These are phyloP conservation scores for Borovskyia barvae DNA, from an alignment of 208 protist genomes.

Conservation along the genomic window DNA sequence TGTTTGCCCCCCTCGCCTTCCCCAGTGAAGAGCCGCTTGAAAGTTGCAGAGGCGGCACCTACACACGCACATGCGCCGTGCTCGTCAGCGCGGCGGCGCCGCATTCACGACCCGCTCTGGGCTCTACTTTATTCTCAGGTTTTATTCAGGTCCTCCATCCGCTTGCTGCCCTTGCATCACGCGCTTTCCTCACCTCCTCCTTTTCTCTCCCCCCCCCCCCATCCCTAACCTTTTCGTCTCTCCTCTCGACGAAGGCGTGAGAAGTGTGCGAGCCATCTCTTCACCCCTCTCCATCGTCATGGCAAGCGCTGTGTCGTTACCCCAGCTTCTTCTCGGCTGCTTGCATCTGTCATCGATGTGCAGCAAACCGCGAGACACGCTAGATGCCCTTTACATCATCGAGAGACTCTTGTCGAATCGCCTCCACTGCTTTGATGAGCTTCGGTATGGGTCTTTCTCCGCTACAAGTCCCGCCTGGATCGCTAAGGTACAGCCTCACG, in stretches of 20 bases:
- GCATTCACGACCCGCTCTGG: no score
- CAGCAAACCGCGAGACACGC: no score
- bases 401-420: slow-evolving; percentile 18
- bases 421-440: not conserved
- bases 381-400: slow-evolving; percentile 5
- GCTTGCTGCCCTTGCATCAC: no score
- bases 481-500: slow-evolving; percentile 9
- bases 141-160: no score
- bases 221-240: not conserved
- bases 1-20: no score
- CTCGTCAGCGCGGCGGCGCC: no score
- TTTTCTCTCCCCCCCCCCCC: not conserved
- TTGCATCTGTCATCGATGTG: slow-evolving; percentile 3
- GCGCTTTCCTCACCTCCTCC: not conserved
- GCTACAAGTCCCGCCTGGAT: slow-evolving; percentile 19
- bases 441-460: slow-evolving; percentile 13
- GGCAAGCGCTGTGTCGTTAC: not conserved
- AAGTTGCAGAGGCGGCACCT: no score
- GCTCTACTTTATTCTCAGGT: no score
- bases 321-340: not conserved
- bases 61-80: no score
- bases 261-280: no score
- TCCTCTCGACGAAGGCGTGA: not conserved
- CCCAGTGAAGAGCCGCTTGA: no score
- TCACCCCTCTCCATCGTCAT: no score